phyloP scores from a whole-genome alignment of 2,329 filamentous ascomycete genomes.

The Colletotrichum liaoningense region DNA sequence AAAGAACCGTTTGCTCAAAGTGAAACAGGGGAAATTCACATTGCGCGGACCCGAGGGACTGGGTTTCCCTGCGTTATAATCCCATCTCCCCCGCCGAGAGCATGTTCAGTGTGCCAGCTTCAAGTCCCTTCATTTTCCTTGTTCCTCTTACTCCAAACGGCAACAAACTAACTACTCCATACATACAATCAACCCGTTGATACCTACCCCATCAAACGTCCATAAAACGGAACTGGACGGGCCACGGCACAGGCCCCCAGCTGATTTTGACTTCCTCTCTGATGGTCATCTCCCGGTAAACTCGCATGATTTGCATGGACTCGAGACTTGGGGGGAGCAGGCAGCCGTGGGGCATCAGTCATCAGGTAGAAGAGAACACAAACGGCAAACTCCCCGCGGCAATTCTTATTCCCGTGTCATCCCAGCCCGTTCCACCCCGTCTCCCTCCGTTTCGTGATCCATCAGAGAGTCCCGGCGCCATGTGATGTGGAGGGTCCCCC shows the following conservation, averaged over 20 bases:
- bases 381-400: neutral
- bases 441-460: neutral
- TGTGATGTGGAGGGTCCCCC: neutral
- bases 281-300: neutral
- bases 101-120: neutral
- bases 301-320: neutral
- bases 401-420: neutral
- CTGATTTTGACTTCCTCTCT: neutral
- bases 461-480: neutral
- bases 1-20: conserved; percentile 8
- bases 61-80: neutral
- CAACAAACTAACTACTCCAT: neutral
- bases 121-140: neutral
- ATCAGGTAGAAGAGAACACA: neutral
- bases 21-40: conserved; percentile 24
- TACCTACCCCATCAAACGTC: neutral
- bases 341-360: neutral
- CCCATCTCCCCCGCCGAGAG: neutral
- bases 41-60: neutral
- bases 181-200: too few species aligned
- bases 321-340: neutral
- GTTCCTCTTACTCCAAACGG: neutral
- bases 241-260: neutral
- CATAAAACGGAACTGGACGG: neutral
- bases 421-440: neutral